phyloP scores from a whole-genome alignment of 1,139 yeast species.

The Citeromyces hawaiiensis region DNA sequence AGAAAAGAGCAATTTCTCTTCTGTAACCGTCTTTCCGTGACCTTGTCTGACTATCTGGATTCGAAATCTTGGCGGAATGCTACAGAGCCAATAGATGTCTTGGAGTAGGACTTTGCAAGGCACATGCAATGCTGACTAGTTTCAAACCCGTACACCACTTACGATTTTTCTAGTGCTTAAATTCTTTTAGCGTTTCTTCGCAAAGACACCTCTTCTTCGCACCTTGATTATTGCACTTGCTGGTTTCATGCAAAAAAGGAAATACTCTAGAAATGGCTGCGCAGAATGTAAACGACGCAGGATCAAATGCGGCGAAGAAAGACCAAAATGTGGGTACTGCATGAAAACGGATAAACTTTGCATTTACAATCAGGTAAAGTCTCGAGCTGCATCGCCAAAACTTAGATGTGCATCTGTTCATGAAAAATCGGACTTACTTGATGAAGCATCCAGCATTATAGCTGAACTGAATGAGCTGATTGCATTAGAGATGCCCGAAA shows the following conservation, averaged over 20 bases:
- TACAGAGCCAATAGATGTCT: too few species aligned
- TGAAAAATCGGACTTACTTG: slow-evolving; percentile 19
- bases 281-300: slow-evolving; percentile 49
- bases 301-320: slow-evolving; percentile 52
- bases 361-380: slow-evolving; percentile 24
- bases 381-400: slow-evolving; percentile 13
- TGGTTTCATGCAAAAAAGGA: slow-evolving; percentile 22
- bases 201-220: too few species aligned
- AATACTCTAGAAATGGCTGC: slow-evolving; percentile 50
- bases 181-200: too few species aligned
- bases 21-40: too few species aligned
- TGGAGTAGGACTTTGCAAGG: too few species aligned
- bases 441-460: slow-evolving; percentile 37
- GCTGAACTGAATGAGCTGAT: slow-evolving; percentile 33
- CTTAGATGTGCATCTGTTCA: slow-evolving; percentile 11
- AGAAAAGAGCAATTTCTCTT: too few species aligned
- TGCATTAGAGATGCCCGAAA: slow-evolving; percentile 12
- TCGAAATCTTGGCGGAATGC: too few species aligned
- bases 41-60: too few species aligned
- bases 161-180: too few species aligned
- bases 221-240: background rate
- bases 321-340: slow-evolving; percentile 50
- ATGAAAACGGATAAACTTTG: slow-evolving; percentile 33
- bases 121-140: too few species aligned
- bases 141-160: too few species aligned